These are phyloP conservation scores for Friedmanniomyces endolithicus DNA, from an alignment of 495 filamentous ascomycete species.

Conservation along the genomic window DNA sequence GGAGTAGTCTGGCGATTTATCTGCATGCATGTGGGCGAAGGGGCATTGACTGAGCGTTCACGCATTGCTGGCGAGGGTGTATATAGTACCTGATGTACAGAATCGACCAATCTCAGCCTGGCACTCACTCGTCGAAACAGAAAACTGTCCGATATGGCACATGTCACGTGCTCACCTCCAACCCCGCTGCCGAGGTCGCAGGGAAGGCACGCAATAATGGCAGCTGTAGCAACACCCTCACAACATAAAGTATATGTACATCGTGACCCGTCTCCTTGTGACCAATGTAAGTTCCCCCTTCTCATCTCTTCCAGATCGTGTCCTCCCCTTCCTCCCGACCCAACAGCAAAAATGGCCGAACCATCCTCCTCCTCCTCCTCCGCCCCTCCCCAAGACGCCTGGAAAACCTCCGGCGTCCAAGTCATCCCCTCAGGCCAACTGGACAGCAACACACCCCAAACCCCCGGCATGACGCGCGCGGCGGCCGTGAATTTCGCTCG, in stretches of 20 bases:
- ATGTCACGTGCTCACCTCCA: no score
- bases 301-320: no score
- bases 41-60: not conserved
- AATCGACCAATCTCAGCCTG: no score
- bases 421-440: slow-evolving; percentile 29
- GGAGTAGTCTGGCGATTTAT: no score
- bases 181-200: not conserved
- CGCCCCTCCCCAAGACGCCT: slow-evolving; percentile 18
- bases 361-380: slow-evolving; percentile 2
- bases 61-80: not conserved
- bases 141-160: no score
- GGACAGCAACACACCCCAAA: slow-evolving; percentile 28
- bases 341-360: slow-evolving; percentile 9
- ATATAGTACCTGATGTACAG: no score
- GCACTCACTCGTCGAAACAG: no score
- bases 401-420: slow-evolving; percentile 29
- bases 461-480: slow-evolving; percentile 28
- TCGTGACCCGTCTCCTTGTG: no score
- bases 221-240: not conserved
- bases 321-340: no score
- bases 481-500: slow-evolving; percentile 32
- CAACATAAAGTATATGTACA: not conserved
- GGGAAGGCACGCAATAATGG: not conserved
- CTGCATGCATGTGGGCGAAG: no score
- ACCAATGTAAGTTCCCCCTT: no score